Evolutionary conservation across 768 basidiomycete genomes (phyloP).

Genomic region (Auricularia sp.): DNA sequence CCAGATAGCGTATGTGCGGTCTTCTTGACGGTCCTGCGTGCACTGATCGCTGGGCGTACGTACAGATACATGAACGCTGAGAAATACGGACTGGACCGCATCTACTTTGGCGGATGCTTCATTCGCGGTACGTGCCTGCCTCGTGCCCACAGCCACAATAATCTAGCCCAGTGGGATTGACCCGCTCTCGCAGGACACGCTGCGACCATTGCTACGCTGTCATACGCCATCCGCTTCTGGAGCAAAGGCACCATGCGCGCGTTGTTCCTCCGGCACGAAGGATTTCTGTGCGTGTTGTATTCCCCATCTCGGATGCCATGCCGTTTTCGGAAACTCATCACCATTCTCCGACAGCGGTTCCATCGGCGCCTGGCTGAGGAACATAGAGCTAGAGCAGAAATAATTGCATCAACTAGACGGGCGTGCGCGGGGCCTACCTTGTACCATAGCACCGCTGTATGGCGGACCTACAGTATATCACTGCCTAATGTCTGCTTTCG

Average conservation of each 20-base stretch:
- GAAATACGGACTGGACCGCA: slow-evolving; percentile 91
- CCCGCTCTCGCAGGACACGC: slow-evolving; percentile 61
- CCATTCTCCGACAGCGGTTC: slow-evolving; percentile 49
- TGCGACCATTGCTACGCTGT: slow-evolving; percentile 91
- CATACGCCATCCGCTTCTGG: slow-evolving; percentile 99
- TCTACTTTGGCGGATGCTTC: slow-evolving; percentile 98
- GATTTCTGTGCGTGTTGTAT: slow-evolving; percentile 64
- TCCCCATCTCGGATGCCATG: not conserved
- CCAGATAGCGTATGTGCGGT: slow-evolving; percentile 85
- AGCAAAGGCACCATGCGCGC: slow-evolving; percentile 95
- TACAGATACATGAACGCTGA: slow-evolving; percentile 98
- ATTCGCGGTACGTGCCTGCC: slow-evolving; percentile 64
- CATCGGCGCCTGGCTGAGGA: slow-evolving; percentile 97
- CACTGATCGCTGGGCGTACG: slow-evolving; percentile 9
- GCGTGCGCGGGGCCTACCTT: not conserved
- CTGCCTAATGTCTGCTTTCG: not conserved
- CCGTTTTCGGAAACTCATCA: slow-evolving; percentile 7
- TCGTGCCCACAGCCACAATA: not conserved
- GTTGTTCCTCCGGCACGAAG: slow-evolving; percentile 93
- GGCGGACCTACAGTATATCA: not conserved
- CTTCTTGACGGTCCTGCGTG: not conserved
- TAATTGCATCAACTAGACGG: not conserved
- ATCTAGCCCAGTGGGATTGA: slow-evolving; percentile 10
- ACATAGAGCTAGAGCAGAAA: slow-evolving; percentile 60
- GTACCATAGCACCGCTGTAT: not conserved